Conservation (phyloP, 73 alveolate genomes). For the Uronychia setigera region DNA sequence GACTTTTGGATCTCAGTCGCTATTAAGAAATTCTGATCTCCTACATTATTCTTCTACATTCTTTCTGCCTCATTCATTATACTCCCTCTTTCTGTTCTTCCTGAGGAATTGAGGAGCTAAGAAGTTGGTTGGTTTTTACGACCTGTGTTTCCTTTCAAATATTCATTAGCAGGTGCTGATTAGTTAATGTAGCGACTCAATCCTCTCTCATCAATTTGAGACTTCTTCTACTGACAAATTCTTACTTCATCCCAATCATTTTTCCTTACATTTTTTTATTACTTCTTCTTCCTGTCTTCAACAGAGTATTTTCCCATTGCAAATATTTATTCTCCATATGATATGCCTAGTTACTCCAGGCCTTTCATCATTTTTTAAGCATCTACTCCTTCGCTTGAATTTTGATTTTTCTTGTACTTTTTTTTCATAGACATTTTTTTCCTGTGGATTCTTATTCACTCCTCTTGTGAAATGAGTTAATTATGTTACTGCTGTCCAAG, state of each 20-base stretch:
- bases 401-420: not conserved
- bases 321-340: not conserved
- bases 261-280: too few relatives aligned
- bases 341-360: not conserved
- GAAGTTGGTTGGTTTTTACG: too few relatives aligned
- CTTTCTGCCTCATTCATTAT: not conserved
- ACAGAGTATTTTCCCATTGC: not conserved
- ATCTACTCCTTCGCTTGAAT: not conserved
- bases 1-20: not conserved
- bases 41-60: not conserved
- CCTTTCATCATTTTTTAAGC: not conserved
- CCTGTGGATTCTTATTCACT: not conserved
- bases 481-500: too few relatives aligned
- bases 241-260: not conserved
- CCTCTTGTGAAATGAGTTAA: too few relatives aligned
- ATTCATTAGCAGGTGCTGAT: too few relatives aligned
- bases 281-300: not conserved
- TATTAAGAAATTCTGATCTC: not conserved
- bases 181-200: not conserved
- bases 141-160: too few relatives aligned
- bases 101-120: too few relatives aligned
- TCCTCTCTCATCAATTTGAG: not conserved
- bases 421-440: not conserved
- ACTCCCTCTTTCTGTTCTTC: not conserved
- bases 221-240: not conserved